Conservation (phyloP, 2,329 filamentous ascomycete species). For the Ophiocordyceps sinensis region DNA sequence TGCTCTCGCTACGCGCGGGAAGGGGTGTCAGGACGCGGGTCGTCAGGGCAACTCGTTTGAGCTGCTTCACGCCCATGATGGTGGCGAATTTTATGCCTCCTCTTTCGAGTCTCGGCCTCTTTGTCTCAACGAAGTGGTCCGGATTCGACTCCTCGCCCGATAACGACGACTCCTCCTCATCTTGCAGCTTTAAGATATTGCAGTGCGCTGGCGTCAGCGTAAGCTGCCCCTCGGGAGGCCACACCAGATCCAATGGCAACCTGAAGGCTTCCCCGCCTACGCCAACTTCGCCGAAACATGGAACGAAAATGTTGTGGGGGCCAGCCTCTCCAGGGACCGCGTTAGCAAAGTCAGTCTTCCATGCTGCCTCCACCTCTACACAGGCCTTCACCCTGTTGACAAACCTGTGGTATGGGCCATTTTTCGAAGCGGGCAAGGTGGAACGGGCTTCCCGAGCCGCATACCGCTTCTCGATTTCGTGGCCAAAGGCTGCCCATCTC, state of each 20-base stretch:
- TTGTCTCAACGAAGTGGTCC: background rate
- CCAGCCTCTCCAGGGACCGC: conserved; percentile 10
- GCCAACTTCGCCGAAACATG: conserved; percentile 7
- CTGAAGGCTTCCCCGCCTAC: background rate
- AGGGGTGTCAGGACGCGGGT: conserved; percentile 16
- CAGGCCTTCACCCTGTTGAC: conserved; percentile 21
- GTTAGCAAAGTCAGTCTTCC: conserved; percentile 11
- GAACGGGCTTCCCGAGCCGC: conserved; percentile 4
- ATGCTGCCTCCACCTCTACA: conserved; percentile 30
- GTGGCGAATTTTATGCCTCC: background rate
- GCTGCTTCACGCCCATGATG: background rate
- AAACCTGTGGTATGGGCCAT: conserved; percentile 9
- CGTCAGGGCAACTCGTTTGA: conserved; percentile 15
- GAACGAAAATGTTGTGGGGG: conserved; percentile 19
- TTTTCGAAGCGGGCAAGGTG: background rate
- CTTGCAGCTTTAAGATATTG: background rate
- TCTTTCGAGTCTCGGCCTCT: background rate
- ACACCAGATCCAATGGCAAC: conserved; percentile 3
- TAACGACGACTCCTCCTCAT: conserved; percentile 2
- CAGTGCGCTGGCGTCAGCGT: conserved; percentile 3
- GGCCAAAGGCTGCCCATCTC: conserved; percentile 14
- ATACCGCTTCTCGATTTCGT: conserved; percentile 14
- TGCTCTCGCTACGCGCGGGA: background rate
- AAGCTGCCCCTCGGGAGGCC: conserved; percentile 13
- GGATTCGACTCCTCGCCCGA: background rate